A percentile compares a stretch with the other conserved stretches of the same genome.
These are phyloP conservation scores for Neoboletus magnificus DNA, from an alignment of 768 basidiomycete species.

Conservation along the genomic window DNA sequence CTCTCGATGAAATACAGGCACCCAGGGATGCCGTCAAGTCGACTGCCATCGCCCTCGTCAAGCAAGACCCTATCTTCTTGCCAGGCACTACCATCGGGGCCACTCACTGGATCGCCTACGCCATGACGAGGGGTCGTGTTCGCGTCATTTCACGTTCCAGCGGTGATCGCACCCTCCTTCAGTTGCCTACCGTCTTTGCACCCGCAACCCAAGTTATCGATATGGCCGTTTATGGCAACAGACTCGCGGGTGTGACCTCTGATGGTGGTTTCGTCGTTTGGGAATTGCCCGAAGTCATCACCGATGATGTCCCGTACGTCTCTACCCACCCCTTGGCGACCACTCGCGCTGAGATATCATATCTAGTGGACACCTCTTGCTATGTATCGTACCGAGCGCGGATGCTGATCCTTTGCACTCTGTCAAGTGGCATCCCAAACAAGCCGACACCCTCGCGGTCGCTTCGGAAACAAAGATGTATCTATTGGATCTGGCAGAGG, in stretches of 20 bases:
- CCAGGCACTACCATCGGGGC: slow-evolving; percentile 88
- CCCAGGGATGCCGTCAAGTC: slow-evolving; percentile 75
- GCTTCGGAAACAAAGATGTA: slow-evolving; percentile 76
- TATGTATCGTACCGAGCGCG: slow-evolving; percentile 63
- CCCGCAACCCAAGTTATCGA: slow-evolving; percentile 66
- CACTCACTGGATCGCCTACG: slow-evolving; percentile 90
- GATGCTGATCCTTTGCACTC: slow-evolving; percentile 64
- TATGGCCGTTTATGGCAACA: slow-evolving; percentile 82
- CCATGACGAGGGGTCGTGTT: slow-evolving; percentile 88
- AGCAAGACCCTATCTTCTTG: slow-evolving; percentile 79
- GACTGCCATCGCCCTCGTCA: slow-evolving; percentile 87
- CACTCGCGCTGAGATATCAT: slow-evolving; percentile 6
- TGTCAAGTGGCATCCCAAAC: slow-evolving; percentile 88
- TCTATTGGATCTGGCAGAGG: slow-evolving; percentile 67
- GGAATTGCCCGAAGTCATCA: slow-evolving; percentile 80
- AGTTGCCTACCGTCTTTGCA: slow-evolving; percentile 63
- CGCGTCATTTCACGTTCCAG: slow-evolving; percentile 87
- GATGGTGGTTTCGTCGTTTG: slow-evolving; percentile 89
- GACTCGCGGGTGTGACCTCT: slow-evolving; percentile 81
- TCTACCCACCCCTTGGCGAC: background rate
- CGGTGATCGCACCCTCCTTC: slow-evolving; percentile 83
- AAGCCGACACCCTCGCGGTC: slow-evolving; percentile 76
- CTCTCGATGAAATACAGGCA: slow-evolving; percentile 73
- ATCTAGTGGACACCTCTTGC: slow-evolving; percentile 58
- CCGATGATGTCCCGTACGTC: slow-evolving; percentile 82